Percentiles rank a stretch among this genome's conserved stretches.
These are phyloP conservation scores for Thalassiosira hispida DNA, from an alignment of 352 stramenopile genomes.

Conservation along the genomic window DNA sequence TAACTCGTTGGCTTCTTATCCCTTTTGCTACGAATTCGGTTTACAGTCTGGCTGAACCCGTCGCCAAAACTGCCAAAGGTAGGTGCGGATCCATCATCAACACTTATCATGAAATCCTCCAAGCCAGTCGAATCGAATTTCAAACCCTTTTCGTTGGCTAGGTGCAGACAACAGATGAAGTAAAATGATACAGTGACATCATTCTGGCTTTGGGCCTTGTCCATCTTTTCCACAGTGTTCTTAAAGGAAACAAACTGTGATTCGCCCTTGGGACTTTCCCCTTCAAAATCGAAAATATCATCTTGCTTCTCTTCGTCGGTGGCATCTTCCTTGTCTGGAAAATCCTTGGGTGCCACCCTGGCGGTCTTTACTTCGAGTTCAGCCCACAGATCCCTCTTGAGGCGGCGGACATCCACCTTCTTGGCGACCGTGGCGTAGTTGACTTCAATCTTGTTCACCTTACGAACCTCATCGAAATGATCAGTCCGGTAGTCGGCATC, in stretches of 20 bases:
- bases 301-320: slow-evolving; percentile 50
- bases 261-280: slow-evolving; percentile 15
- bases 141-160: slow-evolving; percentile 98
- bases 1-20: slow-evolving; percentile 16
- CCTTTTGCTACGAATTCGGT: slow-evolving; percentile 7
- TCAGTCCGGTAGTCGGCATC: slow-evolving; percentile 65
- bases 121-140: slow-evolving; percentile 82
- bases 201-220: slow-evolving; percentile 89
- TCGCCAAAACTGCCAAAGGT: slow-evolving; percentile 33
- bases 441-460: slow-evolving; percentile 94
- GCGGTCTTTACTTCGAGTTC: slow-evolving; percentile 79
- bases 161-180: slow-evolving; percentile 98
- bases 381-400: slow-evolving; percentile 96
- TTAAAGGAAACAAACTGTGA: slow-evolving; percentile 87
- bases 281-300: slow-evolving; percentile 23
- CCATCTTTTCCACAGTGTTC: slow-evolving; percentile 90
- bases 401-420: slow-evolving; percentile 95
- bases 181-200: slow-evolving; percentile 98
- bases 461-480: slow-evolving; percentile 88
- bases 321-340: slow-evolving; percentile 18
- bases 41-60: slow-evolving; percentile 14
- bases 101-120: slow-evolving; percentile 81
- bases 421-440: slow-evolving; percentile 94
- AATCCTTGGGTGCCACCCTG: slow-evolving; percentile 26
- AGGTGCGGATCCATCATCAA: slow-evolving; percentile 49